A percentile compares a stretch with the other conserved stretches of the same genome.
Evolutionary conservation across 345 rosid genomes (phyloP).

Genomic region (Theobroma cacao): DNA sequence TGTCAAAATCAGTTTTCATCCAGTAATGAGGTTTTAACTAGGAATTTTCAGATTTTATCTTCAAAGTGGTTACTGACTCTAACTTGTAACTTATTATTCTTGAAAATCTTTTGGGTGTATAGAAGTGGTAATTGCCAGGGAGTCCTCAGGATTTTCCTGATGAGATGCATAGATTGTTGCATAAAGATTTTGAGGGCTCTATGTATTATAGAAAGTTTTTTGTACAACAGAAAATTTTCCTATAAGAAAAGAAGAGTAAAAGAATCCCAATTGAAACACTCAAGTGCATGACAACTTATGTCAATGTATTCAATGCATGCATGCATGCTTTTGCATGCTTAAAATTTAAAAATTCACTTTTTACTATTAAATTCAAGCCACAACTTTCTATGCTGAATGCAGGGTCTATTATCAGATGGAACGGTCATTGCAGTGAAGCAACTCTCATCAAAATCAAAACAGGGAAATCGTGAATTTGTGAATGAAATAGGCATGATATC

Average conservation of each 20-base stretch:
- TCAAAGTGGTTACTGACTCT: not conserved
- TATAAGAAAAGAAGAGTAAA: not conserved
- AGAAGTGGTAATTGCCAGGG: not conserved
- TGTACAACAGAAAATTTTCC: not conserved
- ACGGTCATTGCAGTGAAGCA: conserved; percentile 70
- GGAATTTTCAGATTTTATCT: not conserved
- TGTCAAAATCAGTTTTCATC: not conserved
- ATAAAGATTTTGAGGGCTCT: too few relatives aligned
- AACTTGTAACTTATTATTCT: not conserved
- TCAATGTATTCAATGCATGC: not conserved
- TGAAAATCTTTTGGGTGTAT: not conserved
- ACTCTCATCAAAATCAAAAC: conserved; percentile 67
- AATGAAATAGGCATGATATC: conserved; percentile 81
- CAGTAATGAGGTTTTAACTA: not conserved
- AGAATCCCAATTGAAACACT: not conserved
- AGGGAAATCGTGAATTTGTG: conserved; percentile 74
- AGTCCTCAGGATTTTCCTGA: not conserved
- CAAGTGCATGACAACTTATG: not conserved
- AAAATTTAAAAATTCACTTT: not conserved
- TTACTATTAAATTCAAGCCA: not conserved
- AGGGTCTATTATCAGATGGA: conserved; percentile 73
- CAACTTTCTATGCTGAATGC: conserved; percentile 15
- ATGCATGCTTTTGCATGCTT: not conserved
- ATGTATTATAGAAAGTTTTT: not conserved
- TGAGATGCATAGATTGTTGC: not conserved